A percentile compares a stretch with the other conserved stretches of the same genome.
These are phyloP conservation scores for Cucumis cinereus DNA, from an alignment of 306 rosid genomes.

Conservation along the genomic window DNA sequence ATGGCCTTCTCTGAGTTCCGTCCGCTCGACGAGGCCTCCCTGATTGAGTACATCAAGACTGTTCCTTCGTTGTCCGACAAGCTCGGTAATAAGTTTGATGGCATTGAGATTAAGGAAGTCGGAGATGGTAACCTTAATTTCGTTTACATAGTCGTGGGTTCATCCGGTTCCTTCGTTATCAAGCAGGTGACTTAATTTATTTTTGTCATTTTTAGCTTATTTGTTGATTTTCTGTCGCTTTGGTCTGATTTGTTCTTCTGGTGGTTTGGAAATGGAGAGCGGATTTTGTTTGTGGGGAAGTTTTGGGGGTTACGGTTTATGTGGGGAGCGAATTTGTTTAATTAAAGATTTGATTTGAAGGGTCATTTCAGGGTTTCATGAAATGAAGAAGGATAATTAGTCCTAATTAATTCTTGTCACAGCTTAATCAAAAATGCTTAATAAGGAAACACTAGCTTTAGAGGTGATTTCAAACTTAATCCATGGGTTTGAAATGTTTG, in stretches of 20 bases:
- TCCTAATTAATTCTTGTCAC: neutral
- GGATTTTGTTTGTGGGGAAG: neutral
- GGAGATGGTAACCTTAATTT: slow-evolving; percentile 92
- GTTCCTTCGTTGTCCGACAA: slow-evolving; percentile 56
- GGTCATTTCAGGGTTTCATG: neutral
- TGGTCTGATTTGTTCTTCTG: neutral
- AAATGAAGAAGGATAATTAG: neutral
- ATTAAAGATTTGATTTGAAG: neutral
- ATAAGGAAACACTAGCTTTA: neutral
- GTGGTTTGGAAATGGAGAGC: neutral
- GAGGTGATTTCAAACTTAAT: neutral
- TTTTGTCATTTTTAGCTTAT: neutral
- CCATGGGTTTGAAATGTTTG: neutral
- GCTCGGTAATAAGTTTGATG: slow-evolving; percentile 37
- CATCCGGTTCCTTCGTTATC: slow-evolving; percentile 66
- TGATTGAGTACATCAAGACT: slow-evolving; percentile 58
- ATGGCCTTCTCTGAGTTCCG: slow-evolving; percentile 61
- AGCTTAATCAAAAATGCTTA: neutral
- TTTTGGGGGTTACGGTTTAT: neutral
- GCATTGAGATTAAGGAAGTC: slow-evolving; percentile 51
- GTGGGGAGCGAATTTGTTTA: neutral
- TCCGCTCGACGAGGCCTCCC: slow-evolving; percentile 46
- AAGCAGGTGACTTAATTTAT: slow-evolving; percentile 41
- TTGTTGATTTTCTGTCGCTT: neutral
- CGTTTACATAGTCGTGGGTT: slow-evolving; percentile 48